Conservation (phyloP, 2,329 filamentous ascomycete species). For the Didymella pinodella region DNA sequence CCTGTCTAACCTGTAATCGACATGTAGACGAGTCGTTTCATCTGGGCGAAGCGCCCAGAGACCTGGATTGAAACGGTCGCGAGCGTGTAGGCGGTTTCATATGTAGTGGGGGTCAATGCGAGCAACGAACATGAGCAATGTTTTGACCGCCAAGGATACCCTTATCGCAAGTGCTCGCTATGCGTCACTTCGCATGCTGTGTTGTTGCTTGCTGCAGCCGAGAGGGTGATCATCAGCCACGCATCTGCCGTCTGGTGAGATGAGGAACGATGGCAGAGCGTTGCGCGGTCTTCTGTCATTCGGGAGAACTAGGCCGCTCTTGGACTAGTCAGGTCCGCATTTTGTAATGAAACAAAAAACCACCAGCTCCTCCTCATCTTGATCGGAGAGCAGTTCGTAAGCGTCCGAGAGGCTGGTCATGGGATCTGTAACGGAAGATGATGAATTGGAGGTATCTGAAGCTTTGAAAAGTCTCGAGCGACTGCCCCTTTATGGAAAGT, state of each 20-base stretch:
- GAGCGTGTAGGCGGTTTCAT: conserved; percentile 43
- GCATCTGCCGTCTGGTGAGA: conserved; percentile 1
- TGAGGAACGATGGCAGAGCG: conserved; percentile 12
- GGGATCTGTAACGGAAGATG: background rate
- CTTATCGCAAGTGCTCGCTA: conserved; percentile 12
- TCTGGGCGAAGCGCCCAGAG: conserved; percentile 38
- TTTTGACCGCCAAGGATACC: background rate
- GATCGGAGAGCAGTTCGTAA: conserved; percentile 1
- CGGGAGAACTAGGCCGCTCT: conserved; percentile 8
- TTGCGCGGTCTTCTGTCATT: conserved; percentile 10
- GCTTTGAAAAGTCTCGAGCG: background rate
- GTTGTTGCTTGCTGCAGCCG: conserved; percentile 3
- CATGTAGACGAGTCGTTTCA: conserved; percentile 35
- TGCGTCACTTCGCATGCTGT: conserved; percentile 15
- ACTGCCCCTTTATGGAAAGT: background rate
- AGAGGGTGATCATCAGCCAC: background rate
- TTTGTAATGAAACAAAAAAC: conserved; percentile 4
- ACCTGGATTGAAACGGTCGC: conserved; percentile 47
- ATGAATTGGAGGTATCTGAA: background rate
- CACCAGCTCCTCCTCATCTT: conserved; percentile 3
- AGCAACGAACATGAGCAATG: conserved; percentile 16
- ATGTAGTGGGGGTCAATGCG: conserved; percentile 37
- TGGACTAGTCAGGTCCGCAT: conserved; percentile 6
- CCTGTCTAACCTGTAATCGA: conserved; percentile 23
- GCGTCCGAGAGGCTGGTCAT: background rate